A percentile compares a stretch with the other conserved stretches of the same genome.
Evolutionary conservation across 345 rosid genomes (phyloP).

Genomic region (Angophora floribunda): DNA sequence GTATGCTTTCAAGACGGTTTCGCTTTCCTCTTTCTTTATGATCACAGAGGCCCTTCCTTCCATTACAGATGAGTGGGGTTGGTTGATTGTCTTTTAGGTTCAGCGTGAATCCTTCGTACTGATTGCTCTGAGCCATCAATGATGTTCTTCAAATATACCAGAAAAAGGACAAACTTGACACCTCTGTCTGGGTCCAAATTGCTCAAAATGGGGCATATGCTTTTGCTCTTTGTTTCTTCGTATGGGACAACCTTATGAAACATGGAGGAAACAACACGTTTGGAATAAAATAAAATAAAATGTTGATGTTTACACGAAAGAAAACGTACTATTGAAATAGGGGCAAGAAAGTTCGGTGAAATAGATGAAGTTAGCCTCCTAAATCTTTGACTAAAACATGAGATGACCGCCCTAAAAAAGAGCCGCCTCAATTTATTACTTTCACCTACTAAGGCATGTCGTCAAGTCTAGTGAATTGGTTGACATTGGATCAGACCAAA

Average conservation of each 20-base stretch:
- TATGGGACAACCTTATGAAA: background rate
- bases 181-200: background rate
- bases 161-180: background rate
- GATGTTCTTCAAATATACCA: background rate
- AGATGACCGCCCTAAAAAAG: background rate
- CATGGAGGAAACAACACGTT: background rate
- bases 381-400: background rate
- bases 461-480: background rate
- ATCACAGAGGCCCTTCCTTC: background rate
- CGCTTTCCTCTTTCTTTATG: background rate
- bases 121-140: background rate
- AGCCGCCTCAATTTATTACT: background rate
- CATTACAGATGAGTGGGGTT: background rate
- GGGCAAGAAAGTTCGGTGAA: background rate
- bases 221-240: background rate
- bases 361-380: background rate
- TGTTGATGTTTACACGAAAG: background rate
- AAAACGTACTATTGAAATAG: background rate
- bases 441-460: background rate
- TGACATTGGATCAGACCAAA: rapidly evolving
- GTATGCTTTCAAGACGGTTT: background rate
- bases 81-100: background rate
- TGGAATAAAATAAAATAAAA: background rate
- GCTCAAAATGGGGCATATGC: background rate
- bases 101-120: background rate